Evolutionary conservation across 495 filamentous ascomycete species (phyloP), one percentile per base, ranked within the genome.

Genomic region (Podospora tetraspora): DNA sequence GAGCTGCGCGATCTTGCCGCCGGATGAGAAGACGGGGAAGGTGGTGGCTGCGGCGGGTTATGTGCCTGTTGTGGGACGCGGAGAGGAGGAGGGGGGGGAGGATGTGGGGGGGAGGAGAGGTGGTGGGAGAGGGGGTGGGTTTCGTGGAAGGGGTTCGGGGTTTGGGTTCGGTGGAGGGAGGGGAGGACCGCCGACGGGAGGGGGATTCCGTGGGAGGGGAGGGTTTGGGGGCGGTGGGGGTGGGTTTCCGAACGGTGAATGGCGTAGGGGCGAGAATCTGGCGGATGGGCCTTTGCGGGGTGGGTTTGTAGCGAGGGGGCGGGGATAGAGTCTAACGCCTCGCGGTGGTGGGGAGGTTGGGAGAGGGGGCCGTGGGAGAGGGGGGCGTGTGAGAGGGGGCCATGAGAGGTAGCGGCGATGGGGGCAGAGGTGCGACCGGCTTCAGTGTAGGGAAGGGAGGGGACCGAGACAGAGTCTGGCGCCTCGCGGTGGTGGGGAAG

Each of bases 1-100:
- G 24, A 87, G 88, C 66, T 92, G 90, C 75, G 90, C 92, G 3
- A 88, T 98, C 60, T 78, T 93, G 24, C 88, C 90, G 58, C 92
- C 94, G 19, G 77, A 68, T 29, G 88, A 74, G 79, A 84, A 70
- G 58, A 89, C 93, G 73, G 93, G 92, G 0, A 84, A 84, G n/a
- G 88, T 96, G 23, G 87, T 87, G 63, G 85, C 89, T 9, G 75
- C 84, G 12, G 75, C 72, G 22, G 71, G 68, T 16, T 52, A 52
- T 9, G 19, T 8, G 19, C 19, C 79, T 80, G 78, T 16, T 67
- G 78, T 73, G 69, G 76, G 73, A 66, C 82, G 63, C 72, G 77
- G 22, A 72, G 81, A 37, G 64, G 75, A 9, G 79, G 81, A 0
- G 25, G 25, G 4, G 73, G 75, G 4, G 73, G 75, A 1, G 75